Percentiles rank a stretch among this genome's conserved stretches.
Evolutionary conservation across 1,284 basidiomycete genomes (phyloP).

Genomic region (Gastroboletus turbinatus): DNA sequence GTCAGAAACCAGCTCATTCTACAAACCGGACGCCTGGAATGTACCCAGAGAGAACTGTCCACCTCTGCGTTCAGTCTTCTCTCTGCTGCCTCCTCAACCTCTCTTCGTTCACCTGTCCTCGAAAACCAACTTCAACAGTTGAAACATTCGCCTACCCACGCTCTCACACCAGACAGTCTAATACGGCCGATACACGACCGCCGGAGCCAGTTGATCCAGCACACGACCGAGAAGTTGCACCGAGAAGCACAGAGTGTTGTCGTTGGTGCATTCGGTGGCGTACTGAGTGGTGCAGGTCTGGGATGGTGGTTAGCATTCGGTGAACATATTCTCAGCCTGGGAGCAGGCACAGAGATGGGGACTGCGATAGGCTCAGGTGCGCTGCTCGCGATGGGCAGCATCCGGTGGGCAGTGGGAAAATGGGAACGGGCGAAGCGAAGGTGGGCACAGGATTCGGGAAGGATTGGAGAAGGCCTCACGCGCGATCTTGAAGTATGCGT

Average conservation of each 20-base stretch:
- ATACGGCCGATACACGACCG: conserved; percentile 57
- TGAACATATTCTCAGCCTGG: conserved; percentile 39
- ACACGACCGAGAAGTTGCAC: conserved; percentile 66
- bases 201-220: conserved; percentile 54
- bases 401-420: conserved; percentile 66
- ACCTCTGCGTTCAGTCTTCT: conserved; percentile 43
- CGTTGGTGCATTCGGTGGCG: conserved; percentile 49
- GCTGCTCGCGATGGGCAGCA: conserved; percentile 49
- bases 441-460: conserved; percentile 75
- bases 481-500: conserved; percentile 66
- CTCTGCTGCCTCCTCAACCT: conserved; percentile 32
- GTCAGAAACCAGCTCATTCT: conserved; percentile 55
- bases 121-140: conserved; percentile 66
- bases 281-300: conserved; percentile 44
- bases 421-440: conserved; percentile 71
- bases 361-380: conserved; percentile 65
- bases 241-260: conserved; percentile 63
- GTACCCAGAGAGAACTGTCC: conserved; percentile 50
- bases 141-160: conserved; percentile 47
- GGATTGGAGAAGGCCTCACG: conserved; percentile 68
- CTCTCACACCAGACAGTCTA: conserved; percentile 51
- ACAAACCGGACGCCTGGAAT: conserved; percentile 67
- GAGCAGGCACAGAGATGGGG: conserved; percentile 46
- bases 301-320: conserved; percentile 49
- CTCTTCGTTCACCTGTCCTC: conserved; percentile 65